Conservation (phyloP, 495 filamentous ascomycete genomes). For the Penicillium steckii region DNA sequence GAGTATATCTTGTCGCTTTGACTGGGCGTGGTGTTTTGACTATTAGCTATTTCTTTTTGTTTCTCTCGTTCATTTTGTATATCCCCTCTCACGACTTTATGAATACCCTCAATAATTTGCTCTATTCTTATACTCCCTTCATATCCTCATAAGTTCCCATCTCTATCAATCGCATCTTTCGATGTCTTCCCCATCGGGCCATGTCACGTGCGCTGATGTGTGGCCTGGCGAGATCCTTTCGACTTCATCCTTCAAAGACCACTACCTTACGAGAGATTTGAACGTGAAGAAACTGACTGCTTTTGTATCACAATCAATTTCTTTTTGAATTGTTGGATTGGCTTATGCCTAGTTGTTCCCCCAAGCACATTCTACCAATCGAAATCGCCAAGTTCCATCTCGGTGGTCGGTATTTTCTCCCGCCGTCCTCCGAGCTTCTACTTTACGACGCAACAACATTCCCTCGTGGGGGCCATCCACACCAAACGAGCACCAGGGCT, state of each 20-base stretch:
- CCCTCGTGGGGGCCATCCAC: background rate
- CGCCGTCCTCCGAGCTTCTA: conserved; percentile 19
- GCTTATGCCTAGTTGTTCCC: background rate
- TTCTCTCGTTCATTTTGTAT: background rate
- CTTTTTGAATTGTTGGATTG: too few relatives aligned
- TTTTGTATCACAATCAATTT: too few relatives aligned
- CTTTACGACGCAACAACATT: background rate
- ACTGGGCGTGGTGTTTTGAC: too few relatives aligned
- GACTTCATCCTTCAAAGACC: background rate
- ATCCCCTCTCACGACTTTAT: too few relatives aligned
- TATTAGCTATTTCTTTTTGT: background rate
- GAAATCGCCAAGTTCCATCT: background rate
- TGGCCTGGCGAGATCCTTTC: background rate
- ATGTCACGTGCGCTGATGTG: background rate
- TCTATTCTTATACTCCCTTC: too few relatives aligned
- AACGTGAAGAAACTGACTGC: too few relatives aligned
- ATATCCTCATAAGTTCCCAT: too few relatives aligned
- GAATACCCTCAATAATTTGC: too few relatives aligned
- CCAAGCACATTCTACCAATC: background rate
- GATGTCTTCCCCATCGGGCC: background rate
- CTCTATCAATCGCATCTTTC: background rate
- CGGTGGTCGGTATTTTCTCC: conserved; percentile 25
- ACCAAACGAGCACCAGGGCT: too few relatives aligned
- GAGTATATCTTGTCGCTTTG: too few relatives aligned
- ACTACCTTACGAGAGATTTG: background rate